phyloP scores from a whole-genome alignment of 148 eudicot genomes.

The Chenopodium berlandieri region DNA sequence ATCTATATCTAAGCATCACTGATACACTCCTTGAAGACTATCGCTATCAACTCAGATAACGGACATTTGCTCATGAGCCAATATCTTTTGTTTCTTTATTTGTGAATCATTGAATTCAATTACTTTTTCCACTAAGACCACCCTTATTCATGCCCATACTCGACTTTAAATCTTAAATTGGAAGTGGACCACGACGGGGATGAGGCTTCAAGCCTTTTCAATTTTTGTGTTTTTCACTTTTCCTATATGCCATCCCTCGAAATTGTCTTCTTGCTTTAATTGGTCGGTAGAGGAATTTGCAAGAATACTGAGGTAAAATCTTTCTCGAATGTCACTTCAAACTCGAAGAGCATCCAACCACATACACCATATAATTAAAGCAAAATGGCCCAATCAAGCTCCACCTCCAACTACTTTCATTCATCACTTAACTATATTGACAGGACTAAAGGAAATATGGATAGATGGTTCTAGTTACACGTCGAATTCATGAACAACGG shows the following conservation, averaged over 20 bases:
- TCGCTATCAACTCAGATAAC: background rate
- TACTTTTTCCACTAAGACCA: background rate
- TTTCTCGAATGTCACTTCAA: slow-evolving; percentile 12
- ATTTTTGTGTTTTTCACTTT: background rate
- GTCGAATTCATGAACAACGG: background rate
- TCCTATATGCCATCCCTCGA: background rate
- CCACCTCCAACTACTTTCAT: background rate
- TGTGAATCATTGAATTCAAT: background rate
- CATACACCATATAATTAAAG: slow-evolving; percentile 4
- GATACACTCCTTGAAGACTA: background rate
- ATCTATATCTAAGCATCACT: no score
- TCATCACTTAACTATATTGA: slow-evolving; percentile 18
- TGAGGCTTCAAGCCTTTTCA: slow-evolving; percentile 1
- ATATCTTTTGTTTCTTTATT: background rate
- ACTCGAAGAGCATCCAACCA: slow-evolving; percentile 13
- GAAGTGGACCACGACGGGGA: slow-evolving; percentile 1
- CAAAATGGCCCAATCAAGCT: slow-evolving; percentile 15
- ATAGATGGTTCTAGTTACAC: slow-evolving; percentile 5
- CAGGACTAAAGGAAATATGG: background rate
- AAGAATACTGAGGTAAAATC: slow-evolving; percentile 12
- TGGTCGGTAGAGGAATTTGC: slow-evolving; percentile 8
- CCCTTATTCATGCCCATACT: background rate
- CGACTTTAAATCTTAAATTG: background rate
- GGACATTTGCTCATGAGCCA: background rate
- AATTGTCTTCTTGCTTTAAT: background rate